A percentile compares a stretch with the other conserved stretches of the same genome.
Evolutionary conservation across 2,329 filamentous ascomycete species (phyloP).

Genomic region (Furcasterigmium sp.): DNA sequence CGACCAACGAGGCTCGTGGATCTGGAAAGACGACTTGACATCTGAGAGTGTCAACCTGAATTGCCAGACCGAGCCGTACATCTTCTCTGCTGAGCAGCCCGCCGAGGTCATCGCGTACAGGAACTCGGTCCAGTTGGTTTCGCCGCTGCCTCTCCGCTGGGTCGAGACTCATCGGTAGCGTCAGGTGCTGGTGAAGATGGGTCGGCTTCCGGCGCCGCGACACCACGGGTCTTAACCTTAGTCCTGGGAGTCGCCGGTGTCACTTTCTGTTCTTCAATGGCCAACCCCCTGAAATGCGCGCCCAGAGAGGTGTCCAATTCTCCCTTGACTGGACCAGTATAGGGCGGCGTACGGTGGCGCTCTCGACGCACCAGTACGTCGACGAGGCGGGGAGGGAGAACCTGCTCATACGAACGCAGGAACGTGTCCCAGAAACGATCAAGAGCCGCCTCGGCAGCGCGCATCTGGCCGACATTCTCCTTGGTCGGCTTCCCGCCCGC

Average conservation of each 20-base stretch:
- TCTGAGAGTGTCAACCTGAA: slow-evolving; percentile 39
- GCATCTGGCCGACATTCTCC: slow-evolving; percentile 37
- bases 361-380: slow-evolving; percentile 13
- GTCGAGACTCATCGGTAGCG: not conserved
- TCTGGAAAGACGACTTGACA: slow-evolving; percentile 46
- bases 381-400: slow-evolving; percentile 14
- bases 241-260: not conserved
- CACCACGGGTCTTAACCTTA: slow-evolving; percentile 3
- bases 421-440: slow-evolving; percentile 39
- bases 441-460: slow-evolving; percentile 39
- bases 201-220: not conserved
- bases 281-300: slow-evolving; percentile 1
- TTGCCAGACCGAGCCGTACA: slow-evolving; percentile 58
- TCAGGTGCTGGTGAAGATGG: slow-evolving; percentile 3
- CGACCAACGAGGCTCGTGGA: slow-evolving; percentile 54
- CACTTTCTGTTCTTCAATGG: slow-evolving; percentile 1
- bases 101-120: slow-evolving; percentile 43
- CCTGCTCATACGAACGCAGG: slow-evolving; percentile 11
- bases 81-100: slow-evolving; percentile 48
- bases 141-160: slow-evolving; percentile 24
- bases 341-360: slow-evolving; percentile 13
- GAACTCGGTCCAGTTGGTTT: slow-evolving; percentile 49
- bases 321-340: too few relatives aligned
- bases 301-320: not conserved
- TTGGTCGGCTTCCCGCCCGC: slow-evolving; percentile 37